These are phyloP conservation scores for Mercurialis annua DNA, from an alignment of 345 rosid genomes.

Conservation along the genomic window DNA sequence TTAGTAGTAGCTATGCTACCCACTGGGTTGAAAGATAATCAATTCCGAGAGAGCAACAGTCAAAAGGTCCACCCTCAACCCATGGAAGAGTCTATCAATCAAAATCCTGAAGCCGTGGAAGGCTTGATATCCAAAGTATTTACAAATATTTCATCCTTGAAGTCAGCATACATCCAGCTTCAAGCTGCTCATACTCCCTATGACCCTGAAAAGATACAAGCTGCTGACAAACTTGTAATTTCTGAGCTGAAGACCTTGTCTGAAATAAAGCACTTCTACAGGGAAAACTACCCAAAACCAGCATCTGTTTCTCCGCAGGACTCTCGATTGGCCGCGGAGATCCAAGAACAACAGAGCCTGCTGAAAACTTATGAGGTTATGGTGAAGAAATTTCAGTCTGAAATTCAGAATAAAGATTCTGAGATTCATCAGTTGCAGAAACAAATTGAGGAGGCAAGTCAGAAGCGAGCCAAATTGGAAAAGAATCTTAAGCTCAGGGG, in stretches of 20 bases:
- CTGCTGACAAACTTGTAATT: conserved; percentile 75
- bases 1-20: conserved; percentile 70
- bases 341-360: conserved; percentile 81
- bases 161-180: conserved; percentile 81
- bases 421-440: conserved; percentile 66
- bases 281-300: conserved; percentile 77
- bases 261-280: conserved; percentile 66
- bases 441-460: conserved; percentile 72
- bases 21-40: conserved; percentile 70
- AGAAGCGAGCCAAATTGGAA: conserved; percentile 65
- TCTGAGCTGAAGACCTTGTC: conserved; percentile 79
- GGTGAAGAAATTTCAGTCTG: conserved; percentile 87
- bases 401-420: conserved; percentile 85
- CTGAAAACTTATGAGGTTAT: conserved; percentile 85
- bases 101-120: conserved; percentile 73
- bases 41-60: conserved; percentile 62
- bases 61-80: conserved; percentile 90
- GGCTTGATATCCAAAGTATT: conserved; percentile 67
- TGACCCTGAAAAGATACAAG: conserved; percentile 81
- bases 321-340: conserved; percentile 88
- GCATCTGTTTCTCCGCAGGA: conserved; percentile 67
- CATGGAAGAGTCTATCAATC: conserved; percentile 70
- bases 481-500: conserved; percentile 84
- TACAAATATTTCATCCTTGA: conserved; percentile 65
- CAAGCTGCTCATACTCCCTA: conserved; percentile 83